A percentile compares a stretch with the other conserved stretches of the same genome.
phyloP scores from a whole-genome alignment of 768 basidiomycete genomes.

The Sarcodon aspratus region DNA sequence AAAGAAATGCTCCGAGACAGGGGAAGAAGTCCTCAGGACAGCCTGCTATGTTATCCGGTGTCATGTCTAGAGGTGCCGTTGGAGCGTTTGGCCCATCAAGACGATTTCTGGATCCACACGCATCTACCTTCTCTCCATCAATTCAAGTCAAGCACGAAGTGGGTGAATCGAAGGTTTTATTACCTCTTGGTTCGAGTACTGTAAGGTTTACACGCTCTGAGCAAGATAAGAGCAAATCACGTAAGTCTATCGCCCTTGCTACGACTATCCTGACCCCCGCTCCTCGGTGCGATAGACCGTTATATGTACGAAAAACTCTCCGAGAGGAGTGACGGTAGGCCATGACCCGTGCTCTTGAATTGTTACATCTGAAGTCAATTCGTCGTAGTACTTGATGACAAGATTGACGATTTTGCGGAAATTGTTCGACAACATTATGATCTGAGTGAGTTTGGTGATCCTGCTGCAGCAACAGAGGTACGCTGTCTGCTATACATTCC shows the following conservation, averaged over 20 bases:
- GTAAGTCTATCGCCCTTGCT: constrained; percentile 26
- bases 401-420: constrained; percentile 81
- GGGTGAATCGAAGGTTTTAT: background rate
- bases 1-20: constrained; percentile 2
- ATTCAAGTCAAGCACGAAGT: no score
- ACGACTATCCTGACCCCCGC: background rate
- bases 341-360: background rate
- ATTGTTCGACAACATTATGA: constrained; percentile 60
- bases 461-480: constrained; percentile 43
- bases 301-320: constrained; percentile 94
- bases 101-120: no score
- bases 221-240: constrained; percentile 36
- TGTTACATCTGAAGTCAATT: no score
- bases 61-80: background rate
- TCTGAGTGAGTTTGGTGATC: constrained; percentile 71
- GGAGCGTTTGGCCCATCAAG: no score
- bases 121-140: no score
- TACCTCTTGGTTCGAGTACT: constrained; percentile 14
- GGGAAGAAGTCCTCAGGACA: background rate
- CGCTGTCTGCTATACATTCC: constrained; percentile 4
- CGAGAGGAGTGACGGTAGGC: constrained; percentile 70
- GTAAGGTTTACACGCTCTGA: constrained; percentile 20
- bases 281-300: constrained; percentile 54
- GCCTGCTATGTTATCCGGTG: background rate
- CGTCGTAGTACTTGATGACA: constrained; percentile 61